These are phyloP conservation scores for Monoraphidium neglectum DNA, from an alignment of 139 green algal genomes.

Conservation along the genomic window DNA sequence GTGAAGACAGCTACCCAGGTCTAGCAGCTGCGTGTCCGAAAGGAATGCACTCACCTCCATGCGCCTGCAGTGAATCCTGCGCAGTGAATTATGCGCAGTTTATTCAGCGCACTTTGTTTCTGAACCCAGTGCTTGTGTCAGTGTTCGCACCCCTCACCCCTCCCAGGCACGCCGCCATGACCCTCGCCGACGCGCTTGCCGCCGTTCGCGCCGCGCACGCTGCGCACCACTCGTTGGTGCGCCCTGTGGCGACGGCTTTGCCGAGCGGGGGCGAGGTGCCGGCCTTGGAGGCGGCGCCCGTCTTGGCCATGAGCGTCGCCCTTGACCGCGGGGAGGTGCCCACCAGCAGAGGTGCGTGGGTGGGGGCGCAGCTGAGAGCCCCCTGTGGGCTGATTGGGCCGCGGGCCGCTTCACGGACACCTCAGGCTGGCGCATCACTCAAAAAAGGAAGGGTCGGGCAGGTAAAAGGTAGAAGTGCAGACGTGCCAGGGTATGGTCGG, in stretches of 20 bases:
- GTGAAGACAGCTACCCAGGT: no score
- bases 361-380: not conserved
- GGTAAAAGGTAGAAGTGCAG: no score
- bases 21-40: no score
- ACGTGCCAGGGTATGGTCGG: no score
- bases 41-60: no score
- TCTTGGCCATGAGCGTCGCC: not conserved
- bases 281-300: not conserved
- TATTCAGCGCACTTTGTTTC: not conserved
- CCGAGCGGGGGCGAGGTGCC: not conserved
- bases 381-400: not conserved
- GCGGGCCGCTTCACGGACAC: no score
- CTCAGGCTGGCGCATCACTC: not conserved
- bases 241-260: slow-evolving; percentile 1
- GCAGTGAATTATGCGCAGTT: no score
- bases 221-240: slow-evolving; percentile 28
- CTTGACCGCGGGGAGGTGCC: not conserved
- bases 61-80: no score
- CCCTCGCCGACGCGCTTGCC: slow-evolving; percentile 5
- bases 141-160: not conserved
- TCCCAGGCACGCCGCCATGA: slow-evolving; percentile 16
- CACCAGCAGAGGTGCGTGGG: not conserved
- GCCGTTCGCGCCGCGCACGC: slow-evolving; percentile 18
- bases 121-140: no score
- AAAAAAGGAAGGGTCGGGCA: no score